These are phyloP conservation scores for Monosporascus sp. DNA, from an alignment of 2,329 filamentous ascomycete species.

Conservation along the genomic window DNA sequence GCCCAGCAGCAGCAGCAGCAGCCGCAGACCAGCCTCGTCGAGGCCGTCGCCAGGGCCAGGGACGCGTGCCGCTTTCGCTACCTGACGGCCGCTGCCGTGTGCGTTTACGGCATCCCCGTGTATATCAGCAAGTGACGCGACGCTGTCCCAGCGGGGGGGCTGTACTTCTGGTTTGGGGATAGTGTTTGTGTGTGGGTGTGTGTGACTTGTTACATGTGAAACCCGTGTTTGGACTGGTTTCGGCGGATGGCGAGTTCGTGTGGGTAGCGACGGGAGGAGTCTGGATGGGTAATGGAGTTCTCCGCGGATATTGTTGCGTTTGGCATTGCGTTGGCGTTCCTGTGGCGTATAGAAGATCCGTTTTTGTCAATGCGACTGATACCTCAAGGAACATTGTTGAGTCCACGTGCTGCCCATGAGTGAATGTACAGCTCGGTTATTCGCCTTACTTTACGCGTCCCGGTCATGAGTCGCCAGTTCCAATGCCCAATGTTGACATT, in stretches of 20 bases:
- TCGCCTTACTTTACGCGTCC: too few species aligned
- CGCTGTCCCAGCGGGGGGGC: neutral
- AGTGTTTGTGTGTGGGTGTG: neutral
- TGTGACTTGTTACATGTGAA: neutral
- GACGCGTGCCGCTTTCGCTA: slow-evolving; percentile 82
- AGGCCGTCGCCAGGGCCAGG: slow-evolving; percentile 72
- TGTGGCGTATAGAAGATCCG: too few species aligned
- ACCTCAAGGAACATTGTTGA: too few species aligned
- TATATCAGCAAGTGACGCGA: slow-evolving; percentile 50
- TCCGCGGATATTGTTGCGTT: too few species aligned
- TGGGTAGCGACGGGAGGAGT: neutral
- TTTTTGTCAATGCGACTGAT: too few species aligned
- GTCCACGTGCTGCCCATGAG: too few species aligned
- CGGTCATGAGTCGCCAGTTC: too few species aligned
- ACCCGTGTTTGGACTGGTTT: too few species aligned
- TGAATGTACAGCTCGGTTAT: too few species aligned
- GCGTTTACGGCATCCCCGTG: slow-evolving; percentile 91
- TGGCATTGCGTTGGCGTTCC: too few species aligned
- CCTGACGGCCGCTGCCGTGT: slow-evolving; percentile 87
- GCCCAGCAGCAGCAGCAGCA: neutral
- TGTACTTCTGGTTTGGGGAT: neutral
- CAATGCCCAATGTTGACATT: too few species aligned
- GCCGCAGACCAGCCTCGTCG: slow-evolving; percentile 55
- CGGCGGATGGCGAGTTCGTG: too few species aligned
- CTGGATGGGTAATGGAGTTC: neutral